These are phyloP conservation scores for Cucurbita ficifolia DNA, from an alignment of 306 rosid species.

Conservation along the genomic window DNA sequence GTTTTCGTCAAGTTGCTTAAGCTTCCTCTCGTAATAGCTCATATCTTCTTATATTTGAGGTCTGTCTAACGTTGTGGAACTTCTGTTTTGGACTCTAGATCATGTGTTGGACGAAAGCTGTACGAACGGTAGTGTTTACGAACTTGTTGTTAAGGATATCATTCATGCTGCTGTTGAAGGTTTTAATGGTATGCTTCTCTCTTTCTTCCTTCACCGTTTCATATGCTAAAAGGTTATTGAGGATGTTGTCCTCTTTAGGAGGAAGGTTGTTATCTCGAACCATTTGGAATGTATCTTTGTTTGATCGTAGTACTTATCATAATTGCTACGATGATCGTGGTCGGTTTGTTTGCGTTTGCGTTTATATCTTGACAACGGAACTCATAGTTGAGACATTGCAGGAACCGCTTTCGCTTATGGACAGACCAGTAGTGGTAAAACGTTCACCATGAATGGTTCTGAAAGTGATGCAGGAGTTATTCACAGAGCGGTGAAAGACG, in stretches of 20 bases:
- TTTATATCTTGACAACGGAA: conserved; percentile 3
- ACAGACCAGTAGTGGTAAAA: conserved; percentile 98
- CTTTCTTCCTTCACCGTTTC: not conserved
- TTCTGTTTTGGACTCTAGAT: conserved; percentile 29
- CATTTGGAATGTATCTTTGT: not conserved
- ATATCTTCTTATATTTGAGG: not conserved
- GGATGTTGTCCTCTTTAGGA: not conserved
- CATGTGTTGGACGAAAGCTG: conserved; percentile 70
- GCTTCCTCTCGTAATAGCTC: not conserved
- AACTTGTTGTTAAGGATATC: conserved; percentile 69
- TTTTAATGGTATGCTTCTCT: conserved; percentile 51
- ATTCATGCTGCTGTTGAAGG: conserved; percentile 84
- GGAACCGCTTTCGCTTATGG: conserved; percentile 99
- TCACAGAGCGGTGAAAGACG: conserved; percentile 60
- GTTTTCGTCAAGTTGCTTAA: not conserved
- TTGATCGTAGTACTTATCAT: not conserved
- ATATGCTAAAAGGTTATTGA: not conserved
- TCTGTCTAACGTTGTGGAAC: not conserved
- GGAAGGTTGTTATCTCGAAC: not conserved
- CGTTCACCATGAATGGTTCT: conserved; percentile 93
- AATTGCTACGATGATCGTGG: not conserved
- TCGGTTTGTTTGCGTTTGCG: not conserved
- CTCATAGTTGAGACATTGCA: conserved; percentile 16
- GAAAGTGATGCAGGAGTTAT: conserved; percentile 72
- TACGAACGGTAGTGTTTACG: conserved; percentile 52